A percentile compares a stretch with the other conserved stretches of the same genome.
These are phyloP conservation scores for Colletotrichum lupini DNA, from an alignment of 2,329 filamentous ascomycete species.

Conservation along the genomic window DNA sequence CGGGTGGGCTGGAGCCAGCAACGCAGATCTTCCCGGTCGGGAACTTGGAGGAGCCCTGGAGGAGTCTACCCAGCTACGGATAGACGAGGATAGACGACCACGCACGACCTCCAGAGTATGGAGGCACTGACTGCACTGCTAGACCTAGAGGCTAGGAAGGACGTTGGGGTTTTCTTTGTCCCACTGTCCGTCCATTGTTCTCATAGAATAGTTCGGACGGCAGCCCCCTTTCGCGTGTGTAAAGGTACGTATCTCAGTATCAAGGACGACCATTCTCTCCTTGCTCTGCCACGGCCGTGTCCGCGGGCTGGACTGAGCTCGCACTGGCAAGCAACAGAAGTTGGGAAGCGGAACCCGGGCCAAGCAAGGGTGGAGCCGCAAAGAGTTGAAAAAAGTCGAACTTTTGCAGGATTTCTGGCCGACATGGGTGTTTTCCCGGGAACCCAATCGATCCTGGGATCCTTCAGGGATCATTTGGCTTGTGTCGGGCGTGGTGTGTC, in stretches of 20 bases:
- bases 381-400: neutral
- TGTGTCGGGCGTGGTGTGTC: slow-evolving; percentile 3
- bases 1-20: slow-evolving; percentile 24
- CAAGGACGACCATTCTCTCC: neutral
- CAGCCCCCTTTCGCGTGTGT: neutral
- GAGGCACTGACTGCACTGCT: neutral
- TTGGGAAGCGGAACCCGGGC: neutral
- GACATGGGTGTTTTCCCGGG: slow-evolving; percentile 23
- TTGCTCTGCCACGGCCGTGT: neutral
- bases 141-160: neutral
- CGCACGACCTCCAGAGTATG: neutral
- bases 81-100: neutral
- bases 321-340: neutral
- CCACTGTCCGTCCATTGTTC: neutral
- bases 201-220: neutral
- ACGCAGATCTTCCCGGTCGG: slow-evolving; percentile 27
- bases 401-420: neutral
- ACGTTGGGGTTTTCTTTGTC: neutral
- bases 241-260: neutral
- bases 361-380: neutral
- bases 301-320: neutral
- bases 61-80: slow-evolving; percentile 12
- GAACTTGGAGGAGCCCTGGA: neutral
- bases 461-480: slow-evolving; percentile 11
- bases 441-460: slow-evolving; percentile 31